phyloP scores from a whole-genome alignment of 345 rosid species.

The Rhizophora mangle region DNA sequence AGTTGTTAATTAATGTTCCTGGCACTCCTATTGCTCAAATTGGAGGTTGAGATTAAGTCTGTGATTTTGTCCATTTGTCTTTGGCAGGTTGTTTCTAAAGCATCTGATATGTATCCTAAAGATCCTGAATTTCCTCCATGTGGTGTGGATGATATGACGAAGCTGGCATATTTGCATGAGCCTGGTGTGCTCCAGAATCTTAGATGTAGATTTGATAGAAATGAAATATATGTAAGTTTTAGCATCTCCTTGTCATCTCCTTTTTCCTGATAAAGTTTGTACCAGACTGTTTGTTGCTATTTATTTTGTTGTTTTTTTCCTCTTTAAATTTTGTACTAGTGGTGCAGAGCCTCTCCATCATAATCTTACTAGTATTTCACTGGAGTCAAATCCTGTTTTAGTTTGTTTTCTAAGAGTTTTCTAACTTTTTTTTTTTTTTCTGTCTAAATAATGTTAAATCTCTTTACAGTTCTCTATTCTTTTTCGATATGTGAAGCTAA shows the following conservation, averaged over 20 bases:
- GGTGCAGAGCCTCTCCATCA: no score
- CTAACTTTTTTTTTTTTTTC: background rate
- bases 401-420: background rate
- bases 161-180: conserved; percentile 34
- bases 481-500: conserved; percentile 1
- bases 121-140: conserved; percentile 30
- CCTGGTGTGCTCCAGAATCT: conserved; percentile 31
- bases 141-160: conserved; percentile 37
- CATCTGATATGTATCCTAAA: conserved; percentile 21
- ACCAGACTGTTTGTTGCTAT: no score
- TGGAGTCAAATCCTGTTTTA: no score
- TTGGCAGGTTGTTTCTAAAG: conserved; percentile 23
- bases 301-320: no score
- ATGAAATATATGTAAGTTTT: conserved; percentile 32
- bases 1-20: background rate
- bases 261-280: background rate
- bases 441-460: background rate
- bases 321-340: no score
- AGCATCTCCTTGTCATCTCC: background rate
- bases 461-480: background rate
- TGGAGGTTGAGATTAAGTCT: conserved; percentile 3
- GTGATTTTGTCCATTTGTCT: background rate
- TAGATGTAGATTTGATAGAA: conserved; percentile 24
- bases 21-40: conserved; percentile 13
- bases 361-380: no score